Evolutionary conservation across 2,329 filamentous ascomycete genomes (phyloP), one percentile per base, ranked within the genome.

Genomic region (Epichloe bromicola): DNA sequence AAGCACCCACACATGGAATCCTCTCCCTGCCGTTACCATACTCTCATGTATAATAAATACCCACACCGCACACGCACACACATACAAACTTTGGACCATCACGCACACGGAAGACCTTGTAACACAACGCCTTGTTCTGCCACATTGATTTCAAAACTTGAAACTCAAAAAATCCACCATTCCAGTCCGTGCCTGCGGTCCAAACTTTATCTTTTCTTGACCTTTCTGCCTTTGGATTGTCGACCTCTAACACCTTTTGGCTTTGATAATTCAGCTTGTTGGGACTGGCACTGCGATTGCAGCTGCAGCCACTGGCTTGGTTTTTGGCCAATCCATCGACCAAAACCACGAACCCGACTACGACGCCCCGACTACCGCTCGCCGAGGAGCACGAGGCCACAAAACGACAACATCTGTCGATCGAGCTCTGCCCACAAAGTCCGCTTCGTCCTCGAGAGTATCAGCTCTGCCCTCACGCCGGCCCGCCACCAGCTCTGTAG

Each of bases 241-340:
- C 8, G 48, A 50, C 46, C 54, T 57, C 54, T 54, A 56, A 57
- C 54, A 50, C 46, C 53, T 46, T 53, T 57, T 61, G 51, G 8
- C 56, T 54, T 54, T 47, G 49, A 54, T 54, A 53, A 53, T 54
- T 46, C 60, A 82, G 78, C 76, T 82, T 60, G 74, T 80, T 67
- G 78, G 77, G 65, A 75, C 78, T 58, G 76, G 78, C 65, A 78
- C 77, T 67, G 77, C 76, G 57, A 74, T 80, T 63, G 78, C 78
- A 67, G 76, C 77, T 61, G 78, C 78, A 58, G 72, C 76, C 64
- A 73, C 71, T 58, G 78, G 78, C 58, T 67, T 82, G 55, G 75
- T 76, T 57, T 80, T 82, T 64, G 78, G 75, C 58, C 75, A 80
- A 63, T 67, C 73, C 43, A 61, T 66, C 57, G 73, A 77, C 58